Conservation (phyloP, 331 rosid genomes). For the Quercus phellos region DNA sequence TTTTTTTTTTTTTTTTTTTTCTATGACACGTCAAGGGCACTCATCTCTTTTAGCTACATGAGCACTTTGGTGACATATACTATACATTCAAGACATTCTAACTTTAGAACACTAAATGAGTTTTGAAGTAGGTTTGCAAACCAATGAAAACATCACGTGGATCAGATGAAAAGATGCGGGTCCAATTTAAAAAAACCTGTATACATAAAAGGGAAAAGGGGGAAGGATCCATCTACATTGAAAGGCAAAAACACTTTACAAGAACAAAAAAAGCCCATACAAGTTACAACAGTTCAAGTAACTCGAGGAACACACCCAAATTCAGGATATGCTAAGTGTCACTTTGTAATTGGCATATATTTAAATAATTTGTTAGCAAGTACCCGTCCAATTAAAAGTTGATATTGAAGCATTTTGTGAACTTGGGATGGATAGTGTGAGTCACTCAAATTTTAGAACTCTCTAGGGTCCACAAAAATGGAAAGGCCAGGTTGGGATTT, state of each 20-base stretch:
- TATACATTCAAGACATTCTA: not conserved
- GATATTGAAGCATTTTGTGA: no score
- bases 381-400: no score
- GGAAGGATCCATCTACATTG: not conserved
- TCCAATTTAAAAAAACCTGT: not conserved
- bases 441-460: not conserved
- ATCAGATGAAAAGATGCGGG: not conserved
- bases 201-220: not conserved
- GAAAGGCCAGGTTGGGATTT: constrained; percentile 62
- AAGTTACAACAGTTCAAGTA: not conserved
- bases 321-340: no score
- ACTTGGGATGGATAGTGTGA: no score
- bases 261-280: not conserved
- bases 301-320: no score
- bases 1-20: no score
- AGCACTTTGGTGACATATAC: no score
- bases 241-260: not conserved
- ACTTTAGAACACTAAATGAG: not conserved
- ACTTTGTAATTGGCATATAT: no score
- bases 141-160: not conserved
- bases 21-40: no score
- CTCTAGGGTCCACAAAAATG: constrained; percentile 38
- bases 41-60: no score
- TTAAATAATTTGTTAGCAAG: no score
- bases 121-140: not conserved